Conservation (phyloP, 2,329 filamentous ascomycete genomes). For the Penicillium sp. region DNA sequence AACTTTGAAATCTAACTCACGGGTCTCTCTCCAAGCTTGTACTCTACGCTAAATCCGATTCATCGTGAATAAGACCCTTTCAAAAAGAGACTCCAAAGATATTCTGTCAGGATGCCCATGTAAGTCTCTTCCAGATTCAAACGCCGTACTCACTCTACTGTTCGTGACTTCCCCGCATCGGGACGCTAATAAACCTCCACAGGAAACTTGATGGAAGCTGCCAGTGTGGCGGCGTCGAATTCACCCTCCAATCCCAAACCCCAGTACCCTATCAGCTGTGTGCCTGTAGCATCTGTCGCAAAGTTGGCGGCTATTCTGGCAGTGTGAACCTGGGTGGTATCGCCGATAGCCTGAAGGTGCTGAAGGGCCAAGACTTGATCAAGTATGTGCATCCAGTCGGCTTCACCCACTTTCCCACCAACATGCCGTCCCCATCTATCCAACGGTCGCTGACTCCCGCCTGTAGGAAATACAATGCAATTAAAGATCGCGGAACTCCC, state of each 20-base stretch:
- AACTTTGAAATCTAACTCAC: neutral
- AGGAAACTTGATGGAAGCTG: conserved; percentile 55
- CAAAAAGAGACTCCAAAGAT: neutral
- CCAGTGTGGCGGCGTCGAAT: conserved; percentile 54
- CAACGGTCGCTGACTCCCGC: neutral
- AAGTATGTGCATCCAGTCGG: conserved; percentile 39
- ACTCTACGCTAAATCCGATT: neutral
- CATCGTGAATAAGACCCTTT: neutral
- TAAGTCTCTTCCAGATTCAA: conserved; percentile 9
- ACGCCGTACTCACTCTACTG: neutral
- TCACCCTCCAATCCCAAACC: conserved; percentile 50
- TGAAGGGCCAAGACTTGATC: conserved; percentile 48
- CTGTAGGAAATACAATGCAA: conserved; percentile 50
- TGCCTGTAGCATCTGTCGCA: conserved; percentile 55
- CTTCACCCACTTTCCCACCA: neutral
- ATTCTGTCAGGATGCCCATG: conserved; percentile 26
- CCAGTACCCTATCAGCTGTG: conserved; percentile 55
- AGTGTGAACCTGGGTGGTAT: conserved; percentile 53
- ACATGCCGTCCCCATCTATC: neutral
- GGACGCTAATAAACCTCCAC: conserved; percentile 16
- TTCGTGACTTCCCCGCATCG: neutral
- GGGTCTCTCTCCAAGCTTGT: neutral
- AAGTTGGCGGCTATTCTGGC: conserved; percentile 51
- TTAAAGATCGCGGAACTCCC: conserved; percentile 49
- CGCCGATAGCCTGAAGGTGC: conserved; percentile 47